Base-by-base conservation (phyloP, 2,329 filamentous ascomycete genomes). In the Cladosporium sphaerospermum region DNA sequence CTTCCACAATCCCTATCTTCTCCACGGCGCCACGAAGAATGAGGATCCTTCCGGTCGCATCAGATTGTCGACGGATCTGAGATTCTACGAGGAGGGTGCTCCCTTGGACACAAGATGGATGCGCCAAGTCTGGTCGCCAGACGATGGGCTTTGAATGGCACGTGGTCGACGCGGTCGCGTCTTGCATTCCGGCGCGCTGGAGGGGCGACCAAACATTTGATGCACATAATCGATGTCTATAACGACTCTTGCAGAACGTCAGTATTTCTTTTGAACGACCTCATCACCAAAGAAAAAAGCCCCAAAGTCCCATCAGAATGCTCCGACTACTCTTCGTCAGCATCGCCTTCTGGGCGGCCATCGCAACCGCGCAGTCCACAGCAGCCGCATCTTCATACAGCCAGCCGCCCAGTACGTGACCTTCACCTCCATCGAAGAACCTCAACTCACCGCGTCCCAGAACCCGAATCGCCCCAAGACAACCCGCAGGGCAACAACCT, bases 1-100 rank as follows among this genome's bases (percentile, higher is more conserved):
- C 2, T 73, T 78, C 46, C 75, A 76, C 59, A 67, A 72, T 53
- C 68, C 73, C 9, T 73, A 69, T 56, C 67, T 67, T 56, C 68
- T 75, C n/a, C 70, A 75, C 61, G 69, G 65, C 0, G 66, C 66
- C 18, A 64, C 66, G 8, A 68, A 66, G 54, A 75, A 75, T 59
- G 66, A 73, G 54, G 73, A 75, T 58, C 56, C 62, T 9, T 34
- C 60, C 8, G 65, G 68, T 9, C 61, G 67, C 39, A 75, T 74
- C 43, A 54, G 72, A 45, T 52, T 75, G 53, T 69, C 67, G 52
- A 73, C 71, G 4, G 73, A 75, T 63, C 56, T 75, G 56, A 59
- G 71, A 37, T 75, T 73, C 58, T 71, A 70, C 56, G 69, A 71
- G 40, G 64, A 68, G 43, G 68, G 65, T 10, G 59, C 60, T 7